Conservation (phyloP, 108 stramenopile species). For the Skeletonema costatum region DNA sequence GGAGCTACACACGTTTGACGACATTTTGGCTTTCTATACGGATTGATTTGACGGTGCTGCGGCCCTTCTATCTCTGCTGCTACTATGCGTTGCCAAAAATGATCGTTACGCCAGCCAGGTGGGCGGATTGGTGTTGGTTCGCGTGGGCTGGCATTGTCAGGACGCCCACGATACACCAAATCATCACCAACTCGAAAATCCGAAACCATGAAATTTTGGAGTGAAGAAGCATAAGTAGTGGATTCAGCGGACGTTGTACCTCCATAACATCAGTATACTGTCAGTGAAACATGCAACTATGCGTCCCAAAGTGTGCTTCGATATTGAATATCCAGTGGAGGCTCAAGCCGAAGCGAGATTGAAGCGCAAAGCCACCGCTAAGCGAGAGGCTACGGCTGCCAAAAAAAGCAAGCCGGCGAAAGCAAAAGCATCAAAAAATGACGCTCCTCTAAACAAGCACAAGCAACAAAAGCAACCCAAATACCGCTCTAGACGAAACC, state of each 20-base stretch:
- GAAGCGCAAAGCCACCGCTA: conserved; percentile 24
- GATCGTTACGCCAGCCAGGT: background rate
- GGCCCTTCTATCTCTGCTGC: background rate
- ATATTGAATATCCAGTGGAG: conserved; percentile 32
- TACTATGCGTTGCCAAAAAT: background rate
- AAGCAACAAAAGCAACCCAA: background rate
- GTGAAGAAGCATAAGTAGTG: too few species aligned
- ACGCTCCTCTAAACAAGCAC: background rate
- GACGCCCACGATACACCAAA: background rate
- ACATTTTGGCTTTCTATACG: conserved; percentile 23
- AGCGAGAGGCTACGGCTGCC: background rate
- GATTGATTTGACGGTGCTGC: background rate
- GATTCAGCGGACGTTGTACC: background rate
- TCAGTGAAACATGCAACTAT: background rate
- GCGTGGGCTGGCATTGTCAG: background rate
- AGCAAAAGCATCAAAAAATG: background rate
- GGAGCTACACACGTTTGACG: conserved; percentile 58
- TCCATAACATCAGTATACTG: background rate
- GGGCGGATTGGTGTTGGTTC: background rate
- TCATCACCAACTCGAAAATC: too few species aligned
- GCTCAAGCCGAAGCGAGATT: conserved; percentile 23
- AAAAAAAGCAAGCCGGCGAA: conserved; percentile 7
- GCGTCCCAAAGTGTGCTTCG: conserved; percentile 34
- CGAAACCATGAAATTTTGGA: too few species aligned
- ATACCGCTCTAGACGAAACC: conserved; percentile 5